These are phyloP conservation scores for Corynespora cassiicola DNA, from an alignment of 2,329 filamentous ascomycete species.

Conservation along the genomic window DNA sequence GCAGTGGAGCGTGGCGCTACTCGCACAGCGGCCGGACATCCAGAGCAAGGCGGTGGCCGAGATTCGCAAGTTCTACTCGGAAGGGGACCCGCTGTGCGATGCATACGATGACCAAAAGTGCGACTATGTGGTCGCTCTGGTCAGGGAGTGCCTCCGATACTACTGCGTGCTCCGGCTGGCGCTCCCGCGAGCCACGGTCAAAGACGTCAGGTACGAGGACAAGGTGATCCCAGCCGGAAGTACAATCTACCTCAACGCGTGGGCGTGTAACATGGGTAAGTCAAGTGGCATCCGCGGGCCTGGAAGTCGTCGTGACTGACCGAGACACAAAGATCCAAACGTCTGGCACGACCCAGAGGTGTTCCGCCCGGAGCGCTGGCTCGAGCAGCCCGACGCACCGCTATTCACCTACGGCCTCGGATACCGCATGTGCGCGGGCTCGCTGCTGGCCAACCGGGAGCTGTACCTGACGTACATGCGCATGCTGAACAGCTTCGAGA, in stretches of 20 bases:
- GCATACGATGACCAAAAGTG: conserved; percentile 69
- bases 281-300: conserved; percentile 5
- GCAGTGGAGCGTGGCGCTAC: conserved; percentile 68
- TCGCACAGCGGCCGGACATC: conserved; percentile 66
- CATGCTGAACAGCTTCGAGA: conserved; percentile 66
- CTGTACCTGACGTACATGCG: conserved; percentile 70
- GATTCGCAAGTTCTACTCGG: conserved; percentile 61
- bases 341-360: conserved; percentile 65
- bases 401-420: conserved; percentile 71
- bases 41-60: conserved; percentile 66
- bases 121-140: conserved; percentile 67
- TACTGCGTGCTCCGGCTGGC: conserved; percentile 69
- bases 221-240: conserved; percentile 67
- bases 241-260: conserved; percentile 70
- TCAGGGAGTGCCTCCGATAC: conserved; percentile 67
- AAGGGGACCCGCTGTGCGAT: conserved; percentile 64
- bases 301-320: conserved; percentile 10
- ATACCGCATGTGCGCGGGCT: conserved; percentile 72
- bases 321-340: conserved; percentile 50
- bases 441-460: conserved; percentile 68
- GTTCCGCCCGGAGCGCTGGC: conserved; percentile 69
- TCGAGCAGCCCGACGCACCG: conserved; percentile 68
- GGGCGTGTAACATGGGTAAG: conserved; percentile 73
- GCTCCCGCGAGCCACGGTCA: conserved; percentile 67
- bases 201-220: conserved; percentile 65